phyloP scores from a whole-genome alignment of 495 filamentous ascomycete species.

The Penicillium chermesinum region DNA sequence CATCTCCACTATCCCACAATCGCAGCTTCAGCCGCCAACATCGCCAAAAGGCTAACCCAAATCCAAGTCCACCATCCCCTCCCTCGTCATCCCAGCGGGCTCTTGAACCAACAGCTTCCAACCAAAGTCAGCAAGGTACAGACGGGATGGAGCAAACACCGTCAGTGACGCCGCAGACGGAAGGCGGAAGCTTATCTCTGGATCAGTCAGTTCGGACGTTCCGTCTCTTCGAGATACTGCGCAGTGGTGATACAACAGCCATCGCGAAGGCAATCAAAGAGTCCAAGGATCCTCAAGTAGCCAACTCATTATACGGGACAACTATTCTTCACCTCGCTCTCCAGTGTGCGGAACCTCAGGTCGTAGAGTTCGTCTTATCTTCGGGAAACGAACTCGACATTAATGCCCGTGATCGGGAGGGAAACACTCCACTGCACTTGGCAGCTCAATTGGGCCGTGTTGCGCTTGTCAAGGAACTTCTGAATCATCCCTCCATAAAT shows the following conservation, averaged over 20 bases:
- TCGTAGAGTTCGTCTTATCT: slow-evolving; percentile 91
- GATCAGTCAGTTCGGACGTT: slow-evolving; percentile 94
- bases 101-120: slow-evolving; percentile 25
- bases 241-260: slow-evolving; percentile 83
- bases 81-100: slow-evolving; percentile 18
- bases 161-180: slow-evolving; percentile 24
- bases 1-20: slow-evolving; percentile 21
- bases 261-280: slow-evolving; percentile 87
- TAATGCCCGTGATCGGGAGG: slow-evolving; percentile 85
- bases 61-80: slow-evolving; percentile 15
- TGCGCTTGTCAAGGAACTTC: slow-evolving; percentile 71
- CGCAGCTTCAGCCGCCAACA: slow-evolving; percentile 31
- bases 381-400: slow-evolving; percentile 64
- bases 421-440: slow-evolving; percentile 88
- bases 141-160: slow-evolving; percentile 32
- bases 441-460: slow-evolving; percentile 76
- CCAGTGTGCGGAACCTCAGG: slow-evolving; percentile 93
- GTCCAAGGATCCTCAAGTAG: slow-evolving; percentile 42
- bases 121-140: slow-evolving; percentile 15
- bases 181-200: slow-evolving; percentile 52
- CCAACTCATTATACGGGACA: slow-evolving; percentile 63
- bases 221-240: slow-evolving; percentile 84
- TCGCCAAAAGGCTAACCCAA: slow-evolving; percentile 21
- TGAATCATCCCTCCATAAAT: slow-evolving; percentile 76
- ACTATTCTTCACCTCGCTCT: slow-evolving; percentile 89